phyloP scores from a whole-genome alignment of 805 yeast species.

The Metschnikowia dekortorum region DNA sequence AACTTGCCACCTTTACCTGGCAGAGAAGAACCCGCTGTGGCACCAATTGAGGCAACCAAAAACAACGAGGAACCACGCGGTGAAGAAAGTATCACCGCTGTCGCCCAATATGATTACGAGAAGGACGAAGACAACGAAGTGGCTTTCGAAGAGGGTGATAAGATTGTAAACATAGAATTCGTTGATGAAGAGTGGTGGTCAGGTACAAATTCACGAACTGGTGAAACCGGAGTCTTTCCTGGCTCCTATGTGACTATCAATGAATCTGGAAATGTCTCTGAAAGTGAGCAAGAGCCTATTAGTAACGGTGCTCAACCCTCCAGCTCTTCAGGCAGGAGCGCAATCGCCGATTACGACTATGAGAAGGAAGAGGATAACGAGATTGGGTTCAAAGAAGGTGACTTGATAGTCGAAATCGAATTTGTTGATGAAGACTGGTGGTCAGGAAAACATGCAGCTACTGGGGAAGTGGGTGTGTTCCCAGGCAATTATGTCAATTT shows the following conservation, averaged over 20 bases:
- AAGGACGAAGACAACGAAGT: slow-evolving; percentile 77
- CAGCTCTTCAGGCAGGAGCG: slow-evolving; percentile 32
- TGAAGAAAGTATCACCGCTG: slow-evolving; percentile 42
- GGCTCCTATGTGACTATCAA: slow-evolving; percentile 46
- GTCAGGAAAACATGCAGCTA: slow-evolving; percentile 66
- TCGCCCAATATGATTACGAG: slow-evolving; percentile 77
- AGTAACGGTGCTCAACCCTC: slow-evolving; percentile 13
- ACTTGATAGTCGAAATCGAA: slow-evolving; percentile 73
- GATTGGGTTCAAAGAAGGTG: slow-evolving; percentile 79
- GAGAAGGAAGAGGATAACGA: slow-evolving; percentile 94
- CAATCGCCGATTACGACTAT: slow-evolving; percentile 71
- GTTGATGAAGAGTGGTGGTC: slow-evolving; percentile 76
- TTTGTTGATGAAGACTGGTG: slow-evolving; percentile 97
- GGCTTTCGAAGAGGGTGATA: slow-evolving; percentile 61
- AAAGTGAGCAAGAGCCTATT: slow-evolving; percentile 9
- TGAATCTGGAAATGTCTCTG: slow-evolving; percentile 4
- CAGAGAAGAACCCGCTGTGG: slow-evolving; percentile 1
- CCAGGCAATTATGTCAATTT: slow-evolving; percentile 80
- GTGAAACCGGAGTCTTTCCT: slow-evolving; percentile 53
- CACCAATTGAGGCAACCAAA: not conserved
- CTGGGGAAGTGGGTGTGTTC: slow-evolving; percentile 80
- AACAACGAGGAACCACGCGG: slow-evolving; percentile 4
- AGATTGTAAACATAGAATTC: slow-evolving; percentile 59
- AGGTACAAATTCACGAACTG: slow-evolving; percentile 39
- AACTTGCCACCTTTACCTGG: slow-evolving; percentile 15